Conservation (phyloP, 352 stramenopile species). For the Globisporangium viniferum region DNA sequence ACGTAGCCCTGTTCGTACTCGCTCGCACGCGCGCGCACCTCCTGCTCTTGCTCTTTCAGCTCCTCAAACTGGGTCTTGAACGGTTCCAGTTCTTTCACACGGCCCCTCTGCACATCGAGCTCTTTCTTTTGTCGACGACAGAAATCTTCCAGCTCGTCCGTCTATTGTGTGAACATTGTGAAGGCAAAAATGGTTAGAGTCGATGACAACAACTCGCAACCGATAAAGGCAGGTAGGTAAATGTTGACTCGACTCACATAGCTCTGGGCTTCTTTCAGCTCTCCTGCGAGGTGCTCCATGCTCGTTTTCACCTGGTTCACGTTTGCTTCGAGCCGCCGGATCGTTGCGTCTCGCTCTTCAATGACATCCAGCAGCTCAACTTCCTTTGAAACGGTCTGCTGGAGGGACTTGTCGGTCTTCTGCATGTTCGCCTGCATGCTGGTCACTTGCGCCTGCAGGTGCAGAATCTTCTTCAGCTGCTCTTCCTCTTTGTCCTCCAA, state of each 20-base stretch:
- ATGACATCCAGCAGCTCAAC: slow-evolving; percentile 24
- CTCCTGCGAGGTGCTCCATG: slow-evolving; percentile 38
- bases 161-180: slow-evolving; percentile 18
- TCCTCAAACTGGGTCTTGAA: slow-evolving; percentile 29
- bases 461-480: slow-evolving; percentile 29
- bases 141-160: slow-evolving; percentile 36
- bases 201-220: neutral
- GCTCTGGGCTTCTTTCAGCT: slow-evolving; percentile 49
- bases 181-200: neutral
- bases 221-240: neutral
- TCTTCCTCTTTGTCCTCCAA: slow-evolving; percentile 21
- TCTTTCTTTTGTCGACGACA: slow-evolving; percentile 37
- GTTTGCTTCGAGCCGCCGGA: slow-evolving; percentile 25
- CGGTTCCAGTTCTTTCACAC: slow-evolving; percentile 26
- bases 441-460: slow-evolving; percentile 29
- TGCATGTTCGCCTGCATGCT: slow-evolving; percentile 23
- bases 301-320: slow-evolving; percentile 33
- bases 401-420: slow-evolving; percentile 17
- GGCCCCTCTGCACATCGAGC: slow-evolving; percentile 25
- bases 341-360: slow-evolving; percentile 25
- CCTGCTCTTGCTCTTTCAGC: slow-evolving; percentile 38
- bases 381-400: slow-evolving; percentile 29
- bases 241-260: slow-evolving; percentile 29
- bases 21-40: slow-evolving; percentile 34
- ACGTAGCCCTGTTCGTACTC: slow-evolving; percentile 77